A percentile compares a stretch with the other conserved stretches of the same genome.
Conservation (phyloP, 306 rosid genomes). For the Pterocarpus macrocarpus region DNA sequence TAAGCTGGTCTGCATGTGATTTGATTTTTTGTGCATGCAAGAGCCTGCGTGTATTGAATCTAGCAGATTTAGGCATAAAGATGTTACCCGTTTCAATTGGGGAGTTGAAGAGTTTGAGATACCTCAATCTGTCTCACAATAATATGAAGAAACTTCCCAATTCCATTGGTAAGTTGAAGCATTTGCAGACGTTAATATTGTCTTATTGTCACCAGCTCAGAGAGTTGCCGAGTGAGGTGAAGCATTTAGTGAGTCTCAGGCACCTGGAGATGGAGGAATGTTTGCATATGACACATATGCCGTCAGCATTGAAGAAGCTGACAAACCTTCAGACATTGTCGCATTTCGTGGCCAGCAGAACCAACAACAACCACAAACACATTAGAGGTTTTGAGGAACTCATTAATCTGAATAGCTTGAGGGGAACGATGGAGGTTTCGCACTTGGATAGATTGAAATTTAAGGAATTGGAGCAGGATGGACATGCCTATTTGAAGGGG, state of each 20-base stretch:
- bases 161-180: not conserved
- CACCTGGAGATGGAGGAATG: not conserved
- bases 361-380: no score
- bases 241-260: not conserved
- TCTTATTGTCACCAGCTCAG: not conserved
- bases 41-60: not conserved
- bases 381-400: not conserved
- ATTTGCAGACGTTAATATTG: no score
- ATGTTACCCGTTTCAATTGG: not conserved
- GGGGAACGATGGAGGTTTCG: conserved; percentile 17
- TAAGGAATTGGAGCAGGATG: not conserved
- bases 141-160: not conserved
- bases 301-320: not conserved
- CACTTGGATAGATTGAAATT: not conserved
- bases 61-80: conserved; percentile 4
- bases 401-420: not conserved
- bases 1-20: conserved; percentile 12
- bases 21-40: not conserved
- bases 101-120: conserved; percentile 18
- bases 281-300: not conserved
- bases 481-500: not conserved
- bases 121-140: not conserved
- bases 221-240: not conserved
- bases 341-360: conserved; percentile 5
- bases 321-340: not conserved